Evolutionary conservation across 495 filamentous ascomycete genomes (phyloP).

Genomic region (Parachaetomium inaequale): DNA sequence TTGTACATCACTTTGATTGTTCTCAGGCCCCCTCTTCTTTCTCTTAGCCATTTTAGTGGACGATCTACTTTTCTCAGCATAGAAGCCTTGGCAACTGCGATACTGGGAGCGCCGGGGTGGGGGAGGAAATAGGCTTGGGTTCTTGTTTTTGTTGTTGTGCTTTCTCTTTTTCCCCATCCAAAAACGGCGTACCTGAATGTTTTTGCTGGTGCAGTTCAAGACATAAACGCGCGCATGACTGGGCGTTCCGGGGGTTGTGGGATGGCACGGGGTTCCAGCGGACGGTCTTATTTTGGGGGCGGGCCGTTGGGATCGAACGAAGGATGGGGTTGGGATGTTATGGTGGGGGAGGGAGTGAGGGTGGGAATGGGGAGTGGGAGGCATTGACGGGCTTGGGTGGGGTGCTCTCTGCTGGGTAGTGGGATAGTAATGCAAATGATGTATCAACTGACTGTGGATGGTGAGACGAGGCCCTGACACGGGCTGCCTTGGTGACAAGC

Average conservation of each 20-base stretch:
- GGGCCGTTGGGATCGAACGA: slow-evolving; percentile 6
- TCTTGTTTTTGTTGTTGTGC: slow-evolving; percentile 6
- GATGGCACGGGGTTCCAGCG: background rate
- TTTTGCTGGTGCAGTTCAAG: slow-evolving; percentile 14
- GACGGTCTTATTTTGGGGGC: background rate
- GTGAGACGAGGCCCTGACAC: background rate
- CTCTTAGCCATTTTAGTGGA: slow-evolving; percentile 20
- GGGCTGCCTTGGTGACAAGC: background rate
- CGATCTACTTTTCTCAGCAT: slow-evolving; percentile 22
- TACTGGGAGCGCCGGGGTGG: background rate
- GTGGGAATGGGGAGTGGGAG: background rate
- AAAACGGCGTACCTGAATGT: slow-evolving; percentile 21
- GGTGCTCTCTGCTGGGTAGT: background rate
- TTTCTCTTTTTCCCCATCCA: slow-evolving; percentile 7
- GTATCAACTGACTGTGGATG: background rate
- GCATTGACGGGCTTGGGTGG: background rate
- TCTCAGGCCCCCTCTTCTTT: slow-evolving; percentile 1
- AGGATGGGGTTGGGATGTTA: slow-evolving; percentile 1
- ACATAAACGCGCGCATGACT: slow-evolving; percentile 23
- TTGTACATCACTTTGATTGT: slow-evolving; percentile 16
- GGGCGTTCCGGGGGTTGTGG: slow-evolving; percentile 19
- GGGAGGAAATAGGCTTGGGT: slow-evolving; percentile 8
- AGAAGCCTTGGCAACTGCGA: slow-evolving; percentile 13
- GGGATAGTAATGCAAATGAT: background rate
- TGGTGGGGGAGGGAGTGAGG: background rate